Percentiles rank a stretch among this genome's conserved stretches.
phyloP scores from a whole-genome alignment of 495 filamentous ascomycete species.

The Penicillium lagena region DNA sequence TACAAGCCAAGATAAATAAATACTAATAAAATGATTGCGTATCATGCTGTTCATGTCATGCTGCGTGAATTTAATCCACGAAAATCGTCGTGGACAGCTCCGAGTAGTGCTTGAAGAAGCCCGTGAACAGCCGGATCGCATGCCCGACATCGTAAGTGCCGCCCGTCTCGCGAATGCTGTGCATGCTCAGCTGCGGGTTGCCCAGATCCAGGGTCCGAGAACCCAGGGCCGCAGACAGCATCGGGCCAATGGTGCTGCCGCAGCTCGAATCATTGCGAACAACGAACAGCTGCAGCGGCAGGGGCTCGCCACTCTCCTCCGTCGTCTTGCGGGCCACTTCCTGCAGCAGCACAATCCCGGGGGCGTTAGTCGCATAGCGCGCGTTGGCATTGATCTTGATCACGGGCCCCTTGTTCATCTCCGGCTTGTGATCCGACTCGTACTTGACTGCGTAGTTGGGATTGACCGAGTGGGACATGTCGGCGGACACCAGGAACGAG shows the following conservation, averaged over 20 bases:
- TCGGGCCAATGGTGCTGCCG: constrained; percentile 93
- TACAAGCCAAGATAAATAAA: too few relatives aligned
- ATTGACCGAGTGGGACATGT: constrained; percentile 94
- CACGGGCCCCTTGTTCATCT: constrained; percentile 93
- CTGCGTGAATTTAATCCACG: constrained; percentile 48
- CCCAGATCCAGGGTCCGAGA: constrained; percentile 86
- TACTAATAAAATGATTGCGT: too few relatives aligned
- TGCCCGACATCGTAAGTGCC: constrained; percentile 84
- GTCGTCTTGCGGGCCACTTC: constrained; percentile 68
- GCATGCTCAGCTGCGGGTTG: constrained; percentile 96
- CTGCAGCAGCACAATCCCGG: constrained; percentile 86
- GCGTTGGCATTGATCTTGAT: constrained; percentile 98
- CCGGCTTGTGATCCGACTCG: constrained; percentile 80
- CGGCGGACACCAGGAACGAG: constrained; percentile 93
- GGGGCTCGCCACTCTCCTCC: constrained; percentile 42
- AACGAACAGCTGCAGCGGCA: constrained; percentile 92
- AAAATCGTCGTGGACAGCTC: constrained; percentile 74
- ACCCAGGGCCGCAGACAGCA: constrained; percentile 80
- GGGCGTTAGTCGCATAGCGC: constrained; percentile 91
- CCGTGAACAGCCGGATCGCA: constrained; percentile 77
- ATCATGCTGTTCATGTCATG: too few relatives aligned
- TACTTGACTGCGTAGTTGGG: constrained; percentile 93
- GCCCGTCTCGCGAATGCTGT: constrained; percentile 89
- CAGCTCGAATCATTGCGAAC: constrained; percentile 93
- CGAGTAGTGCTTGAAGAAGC: constrained; percentile 79